These are phyloP conservation scores for Phytophthora multivora DNA, from an alignment of 352 stramenopile species.

Conservation along the genomic window DNA sequence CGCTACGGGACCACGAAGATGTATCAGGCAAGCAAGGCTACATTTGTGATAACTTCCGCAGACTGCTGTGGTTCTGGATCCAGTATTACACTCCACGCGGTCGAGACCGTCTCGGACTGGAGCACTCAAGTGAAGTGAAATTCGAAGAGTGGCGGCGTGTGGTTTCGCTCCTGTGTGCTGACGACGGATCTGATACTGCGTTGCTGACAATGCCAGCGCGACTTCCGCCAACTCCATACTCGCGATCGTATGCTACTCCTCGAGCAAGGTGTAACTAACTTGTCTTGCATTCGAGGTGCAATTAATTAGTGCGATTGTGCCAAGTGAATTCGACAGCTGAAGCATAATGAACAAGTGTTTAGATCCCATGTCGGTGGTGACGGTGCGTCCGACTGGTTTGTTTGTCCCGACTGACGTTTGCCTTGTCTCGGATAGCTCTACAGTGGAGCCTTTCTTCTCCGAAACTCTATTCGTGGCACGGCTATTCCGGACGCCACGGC, in stretches of 20 bases:
- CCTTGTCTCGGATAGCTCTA: not conserved
- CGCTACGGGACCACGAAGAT: conserved; percentile 70
- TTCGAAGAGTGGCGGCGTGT: conserved; percentile 95
- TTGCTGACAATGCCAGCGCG: conserved; percentile 63
- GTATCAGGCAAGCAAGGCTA: conserved; percentile 69
- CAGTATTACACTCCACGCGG: conserved; percentile 96
- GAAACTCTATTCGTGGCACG: not conserved
- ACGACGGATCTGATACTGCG: conserved; percentile 90
- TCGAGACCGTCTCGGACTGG: conserved; percentile 92
- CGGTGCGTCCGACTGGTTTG: not conserved
- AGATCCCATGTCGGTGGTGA: not conserved
- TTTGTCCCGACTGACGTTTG: not conserved
- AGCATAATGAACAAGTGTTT: conserved; percentile 14
- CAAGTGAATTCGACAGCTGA: conserved; percentile 10
- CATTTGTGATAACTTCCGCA: conserved; percentile 90
- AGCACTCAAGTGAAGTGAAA: conserved; percentile 94
- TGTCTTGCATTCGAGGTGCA: not conserved
- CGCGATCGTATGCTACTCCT: conserved; percentile 51
- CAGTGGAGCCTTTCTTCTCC: not conserved
- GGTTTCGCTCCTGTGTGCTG: conserved; percentile 90
- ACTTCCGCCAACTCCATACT: conserved; percentile 73
- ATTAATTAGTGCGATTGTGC: conserved; percentile 6
- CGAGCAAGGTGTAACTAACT: conserved; percentile 29
- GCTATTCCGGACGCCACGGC: not conserved
- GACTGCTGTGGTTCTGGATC: conserved; percentile 95